phyloP scores from a whole-genome alignment of 164 flowering plant genomes.

The Nelumbo lutea region DNA sequence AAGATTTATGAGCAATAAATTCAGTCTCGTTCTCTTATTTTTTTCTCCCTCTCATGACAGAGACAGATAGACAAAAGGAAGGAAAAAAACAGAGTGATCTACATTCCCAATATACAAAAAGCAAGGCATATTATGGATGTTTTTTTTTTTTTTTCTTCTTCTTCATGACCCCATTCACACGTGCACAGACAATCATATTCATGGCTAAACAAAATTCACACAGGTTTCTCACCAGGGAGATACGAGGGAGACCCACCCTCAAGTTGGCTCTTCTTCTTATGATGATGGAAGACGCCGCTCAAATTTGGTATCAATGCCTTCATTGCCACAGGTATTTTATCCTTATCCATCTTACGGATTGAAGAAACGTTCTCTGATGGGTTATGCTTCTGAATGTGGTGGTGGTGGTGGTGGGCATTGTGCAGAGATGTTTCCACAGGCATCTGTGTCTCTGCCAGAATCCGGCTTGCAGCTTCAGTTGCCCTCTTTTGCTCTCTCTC shows the following conservation, averaged over 20 bases:
- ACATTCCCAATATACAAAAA: background rate
- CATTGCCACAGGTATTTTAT: slow-evolving; percentile 34
- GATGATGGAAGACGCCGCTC: slow-evolving; percentile 50
- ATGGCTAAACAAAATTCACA: slow-evolving; percentile 21
- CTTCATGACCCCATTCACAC: background rate
- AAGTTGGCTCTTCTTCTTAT: slow-evolving; percentile 53
- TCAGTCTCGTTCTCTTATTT: too few species aligned
- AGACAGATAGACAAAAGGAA: background rate
- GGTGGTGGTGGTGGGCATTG: slow-evolving; percentile 13
- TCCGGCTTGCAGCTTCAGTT: slow-evolving; percentile 63
- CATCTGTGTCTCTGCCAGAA: slow-evolving; percentile 46
- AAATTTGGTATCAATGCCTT: slow-evolving; percentile 54
- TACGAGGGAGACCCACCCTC: slow-evolving; percentile 64
- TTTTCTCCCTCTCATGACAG: too few species aligned
- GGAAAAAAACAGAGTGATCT: background rate
- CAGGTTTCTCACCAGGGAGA: slow-evolving; percentile 60
- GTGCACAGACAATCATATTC: background rate
- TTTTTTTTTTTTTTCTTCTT: background rate
- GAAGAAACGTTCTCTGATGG: slow-evolving; percentile 21
- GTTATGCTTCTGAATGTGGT: slow-evolving; percentile 26
- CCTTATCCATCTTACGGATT: slow-evolving; percentile 41
- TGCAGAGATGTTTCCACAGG: slow-evolving; percentile 37
- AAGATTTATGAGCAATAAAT: too few species aligned
- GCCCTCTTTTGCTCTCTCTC: slow-evolving; percentile 83
- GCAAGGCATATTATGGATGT: background rate